phyloP scores from a whole-genome alignment of 2,329 filamentous ascomycete genomes.

The Dothideomycetes sp. region DNA sequence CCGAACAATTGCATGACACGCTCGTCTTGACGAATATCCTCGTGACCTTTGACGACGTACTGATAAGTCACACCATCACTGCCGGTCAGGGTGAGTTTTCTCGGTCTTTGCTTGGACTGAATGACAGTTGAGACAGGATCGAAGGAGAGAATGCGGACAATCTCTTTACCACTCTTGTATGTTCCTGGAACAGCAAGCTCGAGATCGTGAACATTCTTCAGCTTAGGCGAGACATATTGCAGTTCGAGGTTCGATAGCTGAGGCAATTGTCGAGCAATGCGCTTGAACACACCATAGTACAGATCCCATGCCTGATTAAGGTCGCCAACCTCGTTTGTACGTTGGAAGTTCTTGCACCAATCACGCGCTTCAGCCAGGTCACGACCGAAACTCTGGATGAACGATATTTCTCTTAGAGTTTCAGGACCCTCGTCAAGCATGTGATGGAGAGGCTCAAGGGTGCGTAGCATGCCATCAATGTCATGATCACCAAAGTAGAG shows the following conservation, averaged over 20 bases:
- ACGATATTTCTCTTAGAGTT: conserved; percentile 91
- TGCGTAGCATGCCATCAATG: conserved; percentile 93
- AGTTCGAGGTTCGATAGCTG: conserved; percentile 89
- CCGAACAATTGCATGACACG: conserved; percentile 99
- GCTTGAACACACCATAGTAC: conserved; percentile 96
- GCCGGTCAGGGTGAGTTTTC: conserved; percentile 78
- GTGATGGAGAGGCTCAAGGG: conserved; percentile 81
- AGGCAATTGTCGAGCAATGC: conserved; percentile 85
- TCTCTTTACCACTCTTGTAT: conserved; percentile 68
- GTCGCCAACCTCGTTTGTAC: conserved; percentile 82
- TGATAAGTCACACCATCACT: conserved; percentile 83
- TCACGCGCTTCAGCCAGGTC: conserved; percentile 91
- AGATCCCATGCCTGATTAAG: conserved; percentile 98
- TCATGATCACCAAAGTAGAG: conserved; percentile 97
- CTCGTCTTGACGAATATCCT: conserved; percentile 98
- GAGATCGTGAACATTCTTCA: conserved; percentile 75
- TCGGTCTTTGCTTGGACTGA: conserved; percentile 89
- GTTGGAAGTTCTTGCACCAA: conserved; percentile 88
- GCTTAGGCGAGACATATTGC: conserved; percentile 91
- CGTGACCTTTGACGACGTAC: conserved; percentile 94
- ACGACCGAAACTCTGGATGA: conserved; percentile 92
- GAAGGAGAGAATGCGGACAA: conserved; percentile 81
- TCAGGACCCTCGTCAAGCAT: conserved; percentile 70
- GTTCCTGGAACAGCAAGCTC: conserved; percentile 94
- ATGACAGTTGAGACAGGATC: conserved; percentile 87